These are phyloP conservation scores for Gonapodya sp. DNA, from an alignment of 192 early-diverging fungal genomes.

Conservation along the genomic window DNA sequence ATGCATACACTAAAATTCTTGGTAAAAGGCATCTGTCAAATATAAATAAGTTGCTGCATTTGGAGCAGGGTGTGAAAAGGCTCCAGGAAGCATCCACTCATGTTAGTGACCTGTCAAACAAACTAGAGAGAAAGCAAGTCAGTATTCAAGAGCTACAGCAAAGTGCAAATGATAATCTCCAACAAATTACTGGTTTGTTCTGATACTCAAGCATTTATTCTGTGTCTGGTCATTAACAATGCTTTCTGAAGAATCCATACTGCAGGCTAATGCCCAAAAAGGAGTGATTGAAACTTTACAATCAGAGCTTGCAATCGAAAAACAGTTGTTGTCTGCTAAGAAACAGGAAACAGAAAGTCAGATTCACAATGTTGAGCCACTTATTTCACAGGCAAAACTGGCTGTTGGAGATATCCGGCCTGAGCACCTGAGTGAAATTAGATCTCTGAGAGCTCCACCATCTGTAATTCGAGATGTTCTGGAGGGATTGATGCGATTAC, in stretches of 20 bases:
- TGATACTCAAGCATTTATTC: background rate
- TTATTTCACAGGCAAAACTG: slow-evolving; percentile 33
- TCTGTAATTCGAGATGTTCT: slow-evolving; percentile 52
- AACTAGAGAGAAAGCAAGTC: slow-evolving; percentile 34
- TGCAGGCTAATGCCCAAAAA: slow-evolving; percentile 47
- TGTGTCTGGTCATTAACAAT: too few species aligned
- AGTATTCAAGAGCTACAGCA: slow-evolving; percentile 43
- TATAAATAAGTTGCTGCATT: slow-evolving; percentile 35
- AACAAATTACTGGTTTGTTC: slow-evolving; percentile 40
- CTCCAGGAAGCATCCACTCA: slow-evolving; percentile 40
- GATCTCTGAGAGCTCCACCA: slow-evolving; percentile 51
- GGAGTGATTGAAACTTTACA: slow-evolving; percentile 47
- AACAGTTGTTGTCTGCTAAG: slow-evolving; percentile 29
- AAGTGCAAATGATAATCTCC: slow-evolving; percentile 41
- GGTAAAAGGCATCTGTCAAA: slow-evolving; percentile 21
- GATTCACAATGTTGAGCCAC: slow-evolving; percentile 45
- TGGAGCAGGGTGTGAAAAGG: slow-evolving; percentile 35
- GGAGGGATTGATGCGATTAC: slow-evolving; percentile 46
- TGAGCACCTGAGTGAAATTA: slow-evolving; percentile 46
- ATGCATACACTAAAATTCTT: slow-evolving; percentile 35
- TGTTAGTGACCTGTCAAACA: slow-evolving; percentile 41
- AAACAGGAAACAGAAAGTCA: slow-evolving; percentile 46
- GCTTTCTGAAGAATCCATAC: slow-evolving; percentile 34
- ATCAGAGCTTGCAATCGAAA: slow-evolving; percentile 37
- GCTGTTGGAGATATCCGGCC: slow-evolving; percentile 51